These are phyloP conservation scores for Lyophyllum shimeji DNA, from an alignment of 768 basidiomycete genomes.

Conservation along the genomic window DNA sequence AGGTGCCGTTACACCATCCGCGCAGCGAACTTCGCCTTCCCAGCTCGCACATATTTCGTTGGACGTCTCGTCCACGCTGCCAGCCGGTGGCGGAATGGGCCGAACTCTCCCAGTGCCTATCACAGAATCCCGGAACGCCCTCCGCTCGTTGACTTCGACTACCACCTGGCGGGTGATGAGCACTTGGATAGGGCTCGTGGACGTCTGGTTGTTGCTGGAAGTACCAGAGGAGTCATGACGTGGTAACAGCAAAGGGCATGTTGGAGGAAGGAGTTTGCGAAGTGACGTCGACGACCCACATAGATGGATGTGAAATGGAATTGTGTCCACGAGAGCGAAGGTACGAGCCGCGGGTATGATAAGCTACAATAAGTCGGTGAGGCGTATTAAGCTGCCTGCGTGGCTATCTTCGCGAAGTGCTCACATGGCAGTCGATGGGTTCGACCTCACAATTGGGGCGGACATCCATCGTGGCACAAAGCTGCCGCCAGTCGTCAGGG, in stretches of 20 bases:
- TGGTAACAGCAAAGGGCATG: slow-evolving; percentile 21
- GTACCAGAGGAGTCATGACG: neutral
- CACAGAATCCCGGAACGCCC: slow-evolving; percentile 32
- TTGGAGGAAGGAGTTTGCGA: slow-evolving; percentile 36
- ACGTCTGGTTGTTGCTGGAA: slow-evolving; percentile 11
- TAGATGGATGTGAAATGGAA: slow-evolving; percentile 50
- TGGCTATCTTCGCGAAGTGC: slow-evolving; percentile 15
- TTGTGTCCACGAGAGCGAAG: slow-evolving; percentile 3
- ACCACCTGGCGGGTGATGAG: slow-evolving; percentile 48
- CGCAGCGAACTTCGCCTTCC: slow-evolving; percentile 50
- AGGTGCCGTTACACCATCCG: slow-evolving; percentile 36
- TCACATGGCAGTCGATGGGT: slow-evolving; percentile 53
- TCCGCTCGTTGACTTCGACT: slow-evolving; percentile 36
- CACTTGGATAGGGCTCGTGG: slow-evolving; percentile 35
- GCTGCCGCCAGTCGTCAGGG: slow-evolving; percentile 61
- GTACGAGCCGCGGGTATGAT: slow-evolving; percentile 1
- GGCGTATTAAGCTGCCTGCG: neutral
- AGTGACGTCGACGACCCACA: slow-evolving; percentile 44
- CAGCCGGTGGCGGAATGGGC: slow-evolving; percentile 29
- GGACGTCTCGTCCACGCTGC: slow-evolving; percentile 5
- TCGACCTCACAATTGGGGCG: slow-evolving; percentile 30
- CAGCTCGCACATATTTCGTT: slow-evolving; percentile 47
- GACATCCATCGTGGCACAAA: slow-evolving; percentile 36
- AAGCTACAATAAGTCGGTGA: neutral
- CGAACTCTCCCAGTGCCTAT: slow-evolving; percentile 47